A percentile compares a stretch with the other conserved stretches of the same genome.
Evolutionary conservation across 164 flowering plant genomes (phyloP).

Genomic region (Pachysandra terminalis): DNA sequence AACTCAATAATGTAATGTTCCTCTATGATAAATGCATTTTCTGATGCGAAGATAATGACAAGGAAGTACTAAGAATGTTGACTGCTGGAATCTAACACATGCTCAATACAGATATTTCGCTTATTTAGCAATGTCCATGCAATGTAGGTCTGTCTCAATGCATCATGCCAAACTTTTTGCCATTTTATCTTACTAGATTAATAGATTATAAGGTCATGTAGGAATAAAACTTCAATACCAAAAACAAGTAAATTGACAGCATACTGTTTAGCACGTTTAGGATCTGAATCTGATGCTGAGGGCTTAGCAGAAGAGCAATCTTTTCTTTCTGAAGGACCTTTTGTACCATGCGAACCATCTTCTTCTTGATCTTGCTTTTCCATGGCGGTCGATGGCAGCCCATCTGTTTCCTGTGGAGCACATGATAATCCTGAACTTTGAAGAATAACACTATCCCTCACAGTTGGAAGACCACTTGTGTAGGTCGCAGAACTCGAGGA

Average conservation of each 20-base stretch:
- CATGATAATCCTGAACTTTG: conserved; percentile 31
- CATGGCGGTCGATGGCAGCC: conserved; percentile 16
- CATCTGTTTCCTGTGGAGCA: conserved; percentile 29
- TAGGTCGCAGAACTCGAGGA: conserved; percentile 17
- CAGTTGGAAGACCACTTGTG: conserved; percentile 26
- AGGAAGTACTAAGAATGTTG: too few relatives aligned
- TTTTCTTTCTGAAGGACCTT: conserved; percentile 40
- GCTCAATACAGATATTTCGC: too few relatives aligned
- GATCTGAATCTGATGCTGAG: conserved; percentile 51
- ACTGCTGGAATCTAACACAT: too few relatives aligned
- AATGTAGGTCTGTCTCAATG: too few relatives aligned
- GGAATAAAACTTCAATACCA: too few relatives aligned
- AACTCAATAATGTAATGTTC: too few relatives aligned
- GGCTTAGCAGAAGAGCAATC: conserved; percentile 41
- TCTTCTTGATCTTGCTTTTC: conserved; percentile 34
- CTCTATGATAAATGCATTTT: too few relatives aligned
- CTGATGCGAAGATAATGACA: too few relatives aligned
- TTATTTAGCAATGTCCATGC: too few relatives aligned
- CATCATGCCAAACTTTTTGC: too few relatives aligned
- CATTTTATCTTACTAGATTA: too few relatives aligned
- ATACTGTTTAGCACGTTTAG: conserved; percentile 75
- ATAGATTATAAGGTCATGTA: background rate
- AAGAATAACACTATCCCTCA: conserved; percentile 22
- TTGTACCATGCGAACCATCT: conserved; percentile 31
- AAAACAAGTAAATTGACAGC: conserved; percentile 6